Base-by-base conservation (phyloP, 805 yeast genomes). In the Komagataella kurtzmanii region DNA sequence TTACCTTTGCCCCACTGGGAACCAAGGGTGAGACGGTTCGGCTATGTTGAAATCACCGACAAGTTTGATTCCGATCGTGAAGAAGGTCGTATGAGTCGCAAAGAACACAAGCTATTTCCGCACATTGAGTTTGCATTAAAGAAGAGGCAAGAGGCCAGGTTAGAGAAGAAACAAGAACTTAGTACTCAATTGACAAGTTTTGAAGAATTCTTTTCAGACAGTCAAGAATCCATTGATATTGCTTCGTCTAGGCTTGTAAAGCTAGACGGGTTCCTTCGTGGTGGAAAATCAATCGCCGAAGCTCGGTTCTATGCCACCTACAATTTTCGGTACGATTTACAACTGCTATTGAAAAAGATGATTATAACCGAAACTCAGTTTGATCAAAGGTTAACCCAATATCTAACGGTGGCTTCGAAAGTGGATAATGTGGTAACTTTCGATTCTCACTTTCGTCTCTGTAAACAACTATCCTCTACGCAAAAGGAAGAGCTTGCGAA, bases 1-100 rank as follows among this genome's bases (percentile, higher is more conserved):
- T 75, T 91, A 44, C 99, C 99, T 46, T 81, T 88, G 14, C 86
- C 91, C 6, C 98, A 93, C 65, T 91, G 90, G 66, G 84, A 74
- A n/a, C 97, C 98, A 46, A 76, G 89, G 48, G 71, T 78, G 7
- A 81, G 99, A 70, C 77, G 98, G 65, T 81, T 91, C 58, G 97
- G 97, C 1, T 77, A 76, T 58, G 73, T 69, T 17, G 72, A 75
- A 43, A 69, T 88, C 30, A 65, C 62, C 14, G 79, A 82, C 54
- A 66, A 70, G 12, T 66, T 61, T 30, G 72, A 68, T 50, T 85
- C 88, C 1, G 66, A 66, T 47, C 68, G 69, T 46, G 96, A 88
- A 65, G 80, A 74, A 60, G 70, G 70, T 10, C 75, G 74, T 56
- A 71, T 83, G 74, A 73, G 81, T 3, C 78, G 95, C 66, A 85